Evolutionary conservation across 2,329 filamentous ascomycete genomes (phyloP).

Genomic region (Aspergillus sergii): DNA sequence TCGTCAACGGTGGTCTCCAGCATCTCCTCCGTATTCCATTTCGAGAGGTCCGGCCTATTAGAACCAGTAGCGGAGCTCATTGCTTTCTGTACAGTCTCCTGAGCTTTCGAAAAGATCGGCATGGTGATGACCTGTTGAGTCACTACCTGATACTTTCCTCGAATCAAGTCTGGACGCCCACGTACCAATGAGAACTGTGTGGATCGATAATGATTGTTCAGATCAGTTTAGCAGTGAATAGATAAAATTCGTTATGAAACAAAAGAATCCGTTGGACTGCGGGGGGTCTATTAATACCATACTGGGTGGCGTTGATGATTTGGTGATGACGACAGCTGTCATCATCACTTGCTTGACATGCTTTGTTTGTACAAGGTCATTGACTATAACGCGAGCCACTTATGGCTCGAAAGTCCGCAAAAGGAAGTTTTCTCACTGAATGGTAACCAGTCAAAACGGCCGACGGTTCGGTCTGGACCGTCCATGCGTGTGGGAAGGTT

Average conservation of each 20-base stretch:
- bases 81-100: conserved; percentile 11
- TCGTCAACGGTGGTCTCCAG: conserved; percentile 34
- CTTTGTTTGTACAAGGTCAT: conserved; percentile 16
- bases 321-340: conserved; percentile 33
- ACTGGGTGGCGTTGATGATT: conserved; percentile 32
- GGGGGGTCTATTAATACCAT: conserved; percentile 7
- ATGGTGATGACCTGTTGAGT: not conserved
- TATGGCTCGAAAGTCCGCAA: conserved; percentile 5
- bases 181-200: not conserved
- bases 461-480: not conserved
- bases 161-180: not conserved
- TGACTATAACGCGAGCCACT: conserved; percentile 15
- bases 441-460: not conserved
- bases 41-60: conserved; percentile 12
- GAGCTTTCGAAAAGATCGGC: not conserved
- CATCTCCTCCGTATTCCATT: conserved; percentile 32
- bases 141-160: not conserved
- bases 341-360: conserved; percentile 15
- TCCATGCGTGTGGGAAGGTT: not conserved
- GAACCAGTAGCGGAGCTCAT: not conserved
- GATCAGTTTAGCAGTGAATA: not conserved
- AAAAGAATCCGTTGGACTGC: not conserved
- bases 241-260: not conserved
- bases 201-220: not conserved
- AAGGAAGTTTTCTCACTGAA: not conserved